Evolutionary conservation across 257 asterid genomes (phyloP).

Genomic region (Rehmannia glutinosa): DNA sequence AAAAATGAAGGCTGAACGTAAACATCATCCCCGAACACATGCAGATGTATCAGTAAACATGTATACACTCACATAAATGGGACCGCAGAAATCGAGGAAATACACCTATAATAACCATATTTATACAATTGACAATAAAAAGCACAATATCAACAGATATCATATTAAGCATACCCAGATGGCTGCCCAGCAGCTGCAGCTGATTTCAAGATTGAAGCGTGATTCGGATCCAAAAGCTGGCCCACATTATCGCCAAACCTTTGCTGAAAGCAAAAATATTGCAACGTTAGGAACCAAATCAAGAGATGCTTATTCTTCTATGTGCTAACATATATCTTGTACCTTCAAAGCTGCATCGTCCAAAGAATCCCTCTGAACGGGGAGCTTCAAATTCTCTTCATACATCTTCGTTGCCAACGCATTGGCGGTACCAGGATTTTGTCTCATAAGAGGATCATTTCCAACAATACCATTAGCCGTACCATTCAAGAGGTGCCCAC

Average conservation of each 20-base stretch:
- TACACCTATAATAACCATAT: background rate
- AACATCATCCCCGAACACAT: no score
- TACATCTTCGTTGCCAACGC: conserved; percentile 85
- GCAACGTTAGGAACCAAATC: conserved; percentile 7
- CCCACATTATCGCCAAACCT: conserved; percentile 78
- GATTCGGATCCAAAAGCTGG: conserved; percentile 80
- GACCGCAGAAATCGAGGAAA: background rate
- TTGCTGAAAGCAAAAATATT: conserved; percentile 50
- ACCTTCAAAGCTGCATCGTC: conserved; percentile 96
- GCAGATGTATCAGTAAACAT: background rate
- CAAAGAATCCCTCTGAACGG: conserved; percentile 76
- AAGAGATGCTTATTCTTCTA: background rate
- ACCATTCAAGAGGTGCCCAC: conserved; percentile 72
- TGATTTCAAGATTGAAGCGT: conserved; percentile 86
- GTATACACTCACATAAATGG: background rate
- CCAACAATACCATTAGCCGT: conserved; percentile 76
- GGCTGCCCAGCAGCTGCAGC: conserved; percentile 80
- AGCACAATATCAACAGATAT: background rate
- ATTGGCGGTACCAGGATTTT: conserved; percentile 81
- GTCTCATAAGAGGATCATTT: conserved; percentile 76
- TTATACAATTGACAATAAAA: background rate
- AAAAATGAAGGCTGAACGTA: no score
- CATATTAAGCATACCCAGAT: conserved; percentile 57
- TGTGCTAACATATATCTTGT: background rate
- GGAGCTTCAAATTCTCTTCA: conserved; percentile 78